Base-by-base conservation (phyloP, 208 protist genomes). In the Blastocrithidia nonstop region DNA sequence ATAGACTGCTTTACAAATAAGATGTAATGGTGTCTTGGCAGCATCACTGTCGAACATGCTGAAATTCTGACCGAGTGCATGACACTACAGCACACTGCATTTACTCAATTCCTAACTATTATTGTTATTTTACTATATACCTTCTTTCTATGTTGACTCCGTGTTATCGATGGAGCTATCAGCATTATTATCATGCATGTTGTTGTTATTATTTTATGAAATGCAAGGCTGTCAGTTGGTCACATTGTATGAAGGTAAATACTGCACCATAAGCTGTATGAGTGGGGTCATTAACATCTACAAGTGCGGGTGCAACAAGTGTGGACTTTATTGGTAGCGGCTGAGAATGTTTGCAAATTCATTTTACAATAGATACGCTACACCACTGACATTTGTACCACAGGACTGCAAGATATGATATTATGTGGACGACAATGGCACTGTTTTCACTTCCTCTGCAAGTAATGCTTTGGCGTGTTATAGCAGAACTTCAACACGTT, bases 241-340 rank as follows among this genome's bases (percentile, higher is more conserved):
- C n/a, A n/a, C n/a, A n/a, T n/a, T n/a, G n/a, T n/a, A n/a, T n/a
- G n/a, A n/a, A n/a, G 71, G 63, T 16, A 83, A 35, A 39, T 66
- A 63, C 9, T 62, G 54, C 21, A 79, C 50, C 23, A 88, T 64
- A 32, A 88, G 50, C 1, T 35, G 37, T n/a, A 95, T 66, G 8
- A 95, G 60, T 6, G 79, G 87, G 22, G 47, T 22, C 42, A 95
- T 71, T 6, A 97, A 50, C 22, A 20, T 29, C 55, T 95, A 83
- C n/a, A 97, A 57, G 55, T 95, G 61, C 1, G 76, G 62, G 46
- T 96, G 80, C 6, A 98, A 71, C 11, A 98, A 61, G 42, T 90
- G 71, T 13, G 93, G 78, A 55, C 75, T 77, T 68, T 98, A 91
- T 48, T 96, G 94, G 57, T 98, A 98, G 26, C 80, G 74, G 17